A percentile compares a stretch with the other conserved stretches of the same genome.
These are phyloP conservation scores for Verbena officinalis DNA, from an alignment of 257 asterid genomes.

Conservation along the genomic window DNA sequence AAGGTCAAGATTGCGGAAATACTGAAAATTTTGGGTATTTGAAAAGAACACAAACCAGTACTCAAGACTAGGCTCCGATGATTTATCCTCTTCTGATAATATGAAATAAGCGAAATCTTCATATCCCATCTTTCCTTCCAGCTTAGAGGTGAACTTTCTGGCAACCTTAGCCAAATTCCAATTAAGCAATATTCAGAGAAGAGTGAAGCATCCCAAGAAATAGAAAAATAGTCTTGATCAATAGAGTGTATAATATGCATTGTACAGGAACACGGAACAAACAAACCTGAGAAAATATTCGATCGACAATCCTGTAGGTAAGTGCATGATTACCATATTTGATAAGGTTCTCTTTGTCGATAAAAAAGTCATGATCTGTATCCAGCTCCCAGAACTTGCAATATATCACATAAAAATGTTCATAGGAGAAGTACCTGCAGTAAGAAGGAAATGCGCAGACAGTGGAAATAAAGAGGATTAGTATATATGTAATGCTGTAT, in stretches of 20 bases:
- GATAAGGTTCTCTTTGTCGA: slow-evolving; percentile 96
- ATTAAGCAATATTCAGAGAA: slow-evolving; percentile 28
- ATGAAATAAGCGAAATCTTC: slow-evolving; percentile 98
- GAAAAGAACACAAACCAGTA: slow-evolving; percentile 66
- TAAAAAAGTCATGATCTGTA: slow-evolving; percentile 95
- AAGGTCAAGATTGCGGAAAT: slow-evolving; percentile 18
- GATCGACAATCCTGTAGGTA: slow-evolving; percentile 97
- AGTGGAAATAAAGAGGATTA: slow-evolving; percentile 9
- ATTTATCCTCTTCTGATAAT: slow-evolving; percentile 97
- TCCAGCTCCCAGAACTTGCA: slow-evolving; percentile 99
- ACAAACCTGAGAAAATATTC: slow-evolving; percentile 98
- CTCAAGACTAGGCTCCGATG: slow-evolving; percentile 97
- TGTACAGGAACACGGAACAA: slow-evolving; percentile 26
- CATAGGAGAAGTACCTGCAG: slow-evolving; percentile 94
- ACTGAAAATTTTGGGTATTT: slow-evolving; percentile 5
- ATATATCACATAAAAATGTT: slow-evolving; percentile 98
- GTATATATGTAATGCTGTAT: slow-evolving; percentile 10
- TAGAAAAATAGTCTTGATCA: slow-evolving; percentile 10
- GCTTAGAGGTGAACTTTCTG: slow-evolving; percentile 95
- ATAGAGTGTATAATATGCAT: slow-evolving; percentile 14
- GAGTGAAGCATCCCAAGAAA: slow-evolving; percentile 14
- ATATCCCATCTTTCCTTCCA: slow-evolving; percentile 99
- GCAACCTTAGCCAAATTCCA: slow-evolving; percentile 66
- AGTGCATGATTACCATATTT: slow-evolving; percentile 99
- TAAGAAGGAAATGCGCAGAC: slow-evolving; percentile 14